Evolutionary conservation across 2,329 filamentous ascomycete genomes (phyloP).

Genomic region (Alternaria sp.): DNA sequence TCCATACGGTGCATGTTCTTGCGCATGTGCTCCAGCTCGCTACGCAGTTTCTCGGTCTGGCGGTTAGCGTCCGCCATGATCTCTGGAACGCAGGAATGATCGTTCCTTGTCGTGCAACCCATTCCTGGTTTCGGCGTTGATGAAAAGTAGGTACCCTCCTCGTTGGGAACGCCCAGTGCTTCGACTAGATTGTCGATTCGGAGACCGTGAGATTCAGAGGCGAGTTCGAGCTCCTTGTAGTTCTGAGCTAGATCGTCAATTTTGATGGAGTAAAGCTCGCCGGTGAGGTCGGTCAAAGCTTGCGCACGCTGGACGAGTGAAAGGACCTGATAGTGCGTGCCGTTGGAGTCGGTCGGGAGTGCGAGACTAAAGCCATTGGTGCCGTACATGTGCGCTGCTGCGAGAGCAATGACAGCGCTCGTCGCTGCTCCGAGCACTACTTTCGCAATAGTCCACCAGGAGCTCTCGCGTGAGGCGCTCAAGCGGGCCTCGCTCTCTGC

Average conservation of each 20-base stretch:
- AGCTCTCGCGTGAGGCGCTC: not conserved
- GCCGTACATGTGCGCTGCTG: not conserved
- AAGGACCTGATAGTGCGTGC: constrained; percentile 5
- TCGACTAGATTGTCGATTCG: constrained; percentile 35
- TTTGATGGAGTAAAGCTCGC: constrained; percentile 13
- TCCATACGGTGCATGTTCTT: constrained; percentile 25
- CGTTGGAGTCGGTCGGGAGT: not conserved
- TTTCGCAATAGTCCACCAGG: not conserved
- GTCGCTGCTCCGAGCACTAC: not conserved
- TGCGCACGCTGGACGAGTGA: constrained; percentile 14
- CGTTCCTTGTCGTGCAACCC: not conserved
- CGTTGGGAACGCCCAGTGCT: constrained; percentile 28
- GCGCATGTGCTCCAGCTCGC: constrained; percentile 20
- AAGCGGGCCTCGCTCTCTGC: not conserved
- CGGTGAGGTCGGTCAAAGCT: constrained; percentile 12
- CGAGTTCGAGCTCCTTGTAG: constrained; percentile 8
- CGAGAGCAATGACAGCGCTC: not conserved
- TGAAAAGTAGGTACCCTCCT: constrained; percentile 23
- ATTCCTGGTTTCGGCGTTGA: not conserved
- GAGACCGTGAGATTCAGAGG: constrained; percentile 9
- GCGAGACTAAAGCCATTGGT: not conserved
- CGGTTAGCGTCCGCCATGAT: not conserved
- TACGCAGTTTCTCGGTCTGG: constrained; percentile 13
- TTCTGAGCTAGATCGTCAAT: constrained; percentile 11
- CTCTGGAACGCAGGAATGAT: not conserved